Conservation (phyloP, 495 filamentous ascomycete species). For the Apodospora peruviana region DNA sequence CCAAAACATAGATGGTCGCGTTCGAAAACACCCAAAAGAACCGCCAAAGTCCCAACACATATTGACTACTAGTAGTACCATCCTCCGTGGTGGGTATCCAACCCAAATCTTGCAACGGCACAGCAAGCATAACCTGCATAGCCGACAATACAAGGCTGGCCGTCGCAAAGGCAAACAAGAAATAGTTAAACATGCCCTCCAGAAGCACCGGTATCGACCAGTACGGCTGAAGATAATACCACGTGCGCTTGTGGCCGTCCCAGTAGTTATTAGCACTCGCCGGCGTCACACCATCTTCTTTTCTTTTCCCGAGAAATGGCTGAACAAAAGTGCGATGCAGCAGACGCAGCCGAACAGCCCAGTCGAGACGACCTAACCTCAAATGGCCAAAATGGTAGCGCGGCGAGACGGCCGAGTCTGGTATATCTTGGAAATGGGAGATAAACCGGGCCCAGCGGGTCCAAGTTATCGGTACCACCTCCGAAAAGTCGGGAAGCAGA, state of each 20-base stretch:
- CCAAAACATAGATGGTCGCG: background rate
- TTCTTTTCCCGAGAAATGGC: background rate
- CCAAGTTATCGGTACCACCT: background rate
- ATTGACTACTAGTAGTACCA: background rate
- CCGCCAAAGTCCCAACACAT: background rate
- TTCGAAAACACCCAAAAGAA: background rate
- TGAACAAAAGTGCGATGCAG: background rate
- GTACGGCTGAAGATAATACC: background rate
- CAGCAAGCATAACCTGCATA: background rate
- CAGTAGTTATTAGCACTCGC: too few species aligned
- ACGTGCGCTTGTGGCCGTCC: too few species aligned
- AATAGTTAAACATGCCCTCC: slow-evolving; percentile 2
- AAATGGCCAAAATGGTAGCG: background rate
- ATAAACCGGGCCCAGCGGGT: background rate
- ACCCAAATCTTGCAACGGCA: background rate
- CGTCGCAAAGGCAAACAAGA: background rate
- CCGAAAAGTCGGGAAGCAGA: background rate
- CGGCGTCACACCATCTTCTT: background rate
- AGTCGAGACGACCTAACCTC: background rate
- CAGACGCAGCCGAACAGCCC: background rate
- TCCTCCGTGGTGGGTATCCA: background rate
- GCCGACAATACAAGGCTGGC: background rate
- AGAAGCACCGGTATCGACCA: background rate
- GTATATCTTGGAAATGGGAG: background rate
- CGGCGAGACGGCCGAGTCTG: background rate